These are phyloP conservation scores for Ruellia speciosa DNA, from an alignment of 305 asterid genomes.

Conservation along the genomic window DNA sequence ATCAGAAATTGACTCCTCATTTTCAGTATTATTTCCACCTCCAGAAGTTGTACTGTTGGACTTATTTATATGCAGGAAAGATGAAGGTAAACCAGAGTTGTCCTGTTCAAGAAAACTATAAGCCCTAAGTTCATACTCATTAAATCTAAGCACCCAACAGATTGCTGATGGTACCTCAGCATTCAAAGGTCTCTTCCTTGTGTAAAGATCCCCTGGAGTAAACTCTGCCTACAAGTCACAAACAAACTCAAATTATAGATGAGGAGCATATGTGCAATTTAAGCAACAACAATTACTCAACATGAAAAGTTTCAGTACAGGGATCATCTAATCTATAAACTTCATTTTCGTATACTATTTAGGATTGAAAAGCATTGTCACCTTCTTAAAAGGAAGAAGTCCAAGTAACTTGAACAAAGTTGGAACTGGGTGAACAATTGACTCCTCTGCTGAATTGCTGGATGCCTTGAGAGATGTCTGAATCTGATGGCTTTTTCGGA, in stretches of 20 bases:
- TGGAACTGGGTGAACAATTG: slow-evolving; percentile 80
- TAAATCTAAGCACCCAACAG: slow-evolving; percentile 13
- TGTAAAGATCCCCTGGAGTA: slow-evolving; percentile 69
- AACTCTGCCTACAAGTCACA: slow-evolving; percentile 62
- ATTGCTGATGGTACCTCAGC: slow-evolving; percentile 42
- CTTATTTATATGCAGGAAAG: slow-evolving; percentile 39
- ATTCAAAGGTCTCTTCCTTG: slow-evolving; percentile 76
- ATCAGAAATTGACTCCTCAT: slow-evolving; percentile 79
- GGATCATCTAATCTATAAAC: slow-evolving; percentile 9
- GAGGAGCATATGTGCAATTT: slow-evolving; percentile 14
- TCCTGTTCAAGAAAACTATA: slow-evolving; percentile 45
- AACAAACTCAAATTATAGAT: slow-evolving; percentile 15
- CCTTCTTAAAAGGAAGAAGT: slow-evolving; percentile 80
- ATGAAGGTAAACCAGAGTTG: slow-evolving; percentile 38
- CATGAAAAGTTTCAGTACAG: slow-evolving; percentile 12
- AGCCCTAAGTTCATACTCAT: slow-evolving; percentile 19
- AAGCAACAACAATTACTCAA: slow-evolving; percentile 10
- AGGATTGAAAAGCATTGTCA: slow-evolving; percentile 24
- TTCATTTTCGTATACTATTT: slow-evolving; percentile 6
- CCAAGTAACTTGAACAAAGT: slow-evolving; percentile 76
- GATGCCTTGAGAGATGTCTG: slow-evolving; percentile 48
- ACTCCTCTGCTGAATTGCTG: slow-evolving; percentile 53
- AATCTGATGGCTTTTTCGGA: slow-evolving; percentile 53
- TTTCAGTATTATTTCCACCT: slow-evolving; percentile 49
- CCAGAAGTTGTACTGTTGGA: slow-evolving; percentile 35